Percentiles rank a stretch among this genome's conserved stretches.
Evolutionary conservation across 2,329 filamentous ascomycete genomes (phyloP).

Genomic region (Colletotrichum tanaceti): DNA sequence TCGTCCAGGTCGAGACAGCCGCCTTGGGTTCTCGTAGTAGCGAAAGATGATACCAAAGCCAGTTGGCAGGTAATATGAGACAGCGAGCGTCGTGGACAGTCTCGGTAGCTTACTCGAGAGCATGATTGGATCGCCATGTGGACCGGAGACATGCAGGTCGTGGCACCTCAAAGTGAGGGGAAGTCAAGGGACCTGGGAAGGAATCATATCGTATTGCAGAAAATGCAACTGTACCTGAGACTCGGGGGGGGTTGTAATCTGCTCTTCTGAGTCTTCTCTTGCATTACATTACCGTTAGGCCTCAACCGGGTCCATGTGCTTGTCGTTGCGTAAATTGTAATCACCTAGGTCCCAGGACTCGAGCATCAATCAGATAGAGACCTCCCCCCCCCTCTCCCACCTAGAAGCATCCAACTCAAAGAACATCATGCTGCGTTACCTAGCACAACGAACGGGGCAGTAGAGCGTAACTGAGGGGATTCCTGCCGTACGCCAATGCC

Average conservation of each 20-base stretch:
- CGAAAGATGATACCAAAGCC: slow-evolving; percentile 1
- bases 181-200: background rate
- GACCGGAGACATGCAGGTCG: slow-evolving; percentile 26
- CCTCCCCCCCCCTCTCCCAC: too few species aligned
- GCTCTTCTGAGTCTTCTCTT: too few species aligned
- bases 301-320: background rate
- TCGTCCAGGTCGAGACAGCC: background rate
- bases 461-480: background rate
- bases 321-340: too few species aligned
- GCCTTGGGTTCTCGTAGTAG: background rate
- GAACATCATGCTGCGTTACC: background rate
- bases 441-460: background rate
- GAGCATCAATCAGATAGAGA: background rate
- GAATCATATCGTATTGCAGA: background rate
- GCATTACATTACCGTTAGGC: too few species aligned
- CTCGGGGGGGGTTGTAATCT: too few species aligned
- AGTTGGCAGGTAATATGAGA: background rate
- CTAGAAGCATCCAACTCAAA: too few species aligned
- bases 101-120: background rate
- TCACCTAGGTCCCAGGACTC: background rate
- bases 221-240: background rate
- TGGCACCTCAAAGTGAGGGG: slow-evolving; percentile 11
- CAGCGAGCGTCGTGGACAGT: background rate
- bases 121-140: background rate
- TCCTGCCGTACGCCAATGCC: slow-evolving; percentile 10